Evolutionary conservation across 768 basidiomycete species (phyloP).

Genomic region (Phylloporus sp.): DNA sequence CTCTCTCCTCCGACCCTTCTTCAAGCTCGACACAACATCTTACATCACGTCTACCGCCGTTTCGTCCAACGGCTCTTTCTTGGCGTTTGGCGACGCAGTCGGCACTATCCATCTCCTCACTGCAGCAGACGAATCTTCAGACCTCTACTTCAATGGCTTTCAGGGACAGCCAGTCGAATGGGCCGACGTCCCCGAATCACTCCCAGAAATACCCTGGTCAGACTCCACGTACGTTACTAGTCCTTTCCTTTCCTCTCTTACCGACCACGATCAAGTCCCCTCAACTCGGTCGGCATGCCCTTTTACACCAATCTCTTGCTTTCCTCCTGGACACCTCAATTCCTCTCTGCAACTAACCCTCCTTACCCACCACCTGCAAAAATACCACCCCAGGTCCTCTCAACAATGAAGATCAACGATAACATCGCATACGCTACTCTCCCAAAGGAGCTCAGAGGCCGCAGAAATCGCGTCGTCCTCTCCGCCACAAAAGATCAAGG

Average conservation of each 20-base stretch:
- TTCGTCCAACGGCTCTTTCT: conserved; percentile 82
- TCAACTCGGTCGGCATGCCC: conserved; percentile 87
- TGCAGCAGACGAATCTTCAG: conserved; percentile 55
- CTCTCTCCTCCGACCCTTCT: conserved; percentile 3
- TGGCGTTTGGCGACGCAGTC: conserved; percentile 88
- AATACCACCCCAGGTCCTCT: conserved; percentile 75
- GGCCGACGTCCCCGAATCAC: conserved; percentile 66
- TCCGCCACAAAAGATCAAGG: conserved; percentile 51
- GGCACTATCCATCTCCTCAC: conserved; percentile 80
- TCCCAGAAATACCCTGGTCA: conserved; percentile 75
- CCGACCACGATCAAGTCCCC: conserved; percentile 47
- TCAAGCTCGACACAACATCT: conserved; percentile 63
- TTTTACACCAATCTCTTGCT: conserved; percentile 71
- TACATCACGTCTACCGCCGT: conserved; percentile 77
- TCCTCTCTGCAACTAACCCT: conserved; percentile 43
- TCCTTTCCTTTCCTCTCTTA: not conserved
- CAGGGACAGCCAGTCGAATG: conserved; percentile 83
- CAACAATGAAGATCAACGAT: conserved; percentile 80
- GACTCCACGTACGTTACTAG: conserved; percentile 60
- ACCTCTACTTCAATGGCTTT: conserved; percentile 80
- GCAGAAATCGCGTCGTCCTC: conserved; percentile 65
- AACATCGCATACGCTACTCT: conserved; percentile 85
- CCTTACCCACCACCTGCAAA: conserved; percentile 65
- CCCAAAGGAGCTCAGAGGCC: conserved; percentile 79
- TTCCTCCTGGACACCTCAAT: conserved; percentile 57